Base-by-base conservation (phyloP, 2,329 filamentous ascomycete species). In the Delphinella strobiligena region DNA sequence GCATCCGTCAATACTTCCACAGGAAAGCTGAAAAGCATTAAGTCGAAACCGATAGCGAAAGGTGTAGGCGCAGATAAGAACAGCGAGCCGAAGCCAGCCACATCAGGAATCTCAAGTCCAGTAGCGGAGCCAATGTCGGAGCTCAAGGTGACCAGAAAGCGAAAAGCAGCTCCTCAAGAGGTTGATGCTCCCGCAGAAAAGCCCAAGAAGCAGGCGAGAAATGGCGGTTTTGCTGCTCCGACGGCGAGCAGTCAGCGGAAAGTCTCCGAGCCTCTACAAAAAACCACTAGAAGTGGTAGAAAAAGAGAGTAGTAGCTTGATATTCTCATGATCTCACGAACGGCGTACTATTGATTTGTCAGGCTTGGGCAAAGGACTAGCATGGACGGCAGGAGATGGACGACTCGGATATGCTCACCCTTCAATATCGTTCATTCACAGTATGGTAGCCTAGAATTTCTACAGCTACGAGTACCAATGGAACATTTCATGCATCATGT, bases 241-340 rank as follows among this genome's bases (percentile, higher is more conserved):
- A 62, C 59, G 9, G 54, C 58, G 32, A 52, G 56, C 38, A 61
- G 56, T 38, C 54, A 56, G 37, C 54, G 53, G 15, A 51, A 46
- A 17, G 29, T 8, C 8, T 10, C 39, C 14, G 39, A 41, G 22
- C 22, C 22, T 27, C 7, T 33, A 3, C 8, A 17, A 2, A 42
- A 38, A 34, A 43, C 31, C 12, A 41, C 39, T 7, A 33, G 39
- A 22, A 41, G 39, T 16, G 39, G 39, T 7, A 37, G 10, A 15
- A 19, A 30, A 19, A 41, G 35, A 34, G 36, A 37, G 16, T 41
- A 12, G n/a, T 12, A 32, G 30, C 8, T 32, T 16, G 30, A 32
- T 14, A 32, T 32, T 29, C 24, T 29, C n/a, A 29, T 32, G 15
- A 32, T 32, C 30, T 12, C 30, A 29, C 24, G 24, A 5, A 16